Evolutionary conservation across 345 rosid genomes (phyloP).

Genomic region (Schrenkiella parvula): DNA sequence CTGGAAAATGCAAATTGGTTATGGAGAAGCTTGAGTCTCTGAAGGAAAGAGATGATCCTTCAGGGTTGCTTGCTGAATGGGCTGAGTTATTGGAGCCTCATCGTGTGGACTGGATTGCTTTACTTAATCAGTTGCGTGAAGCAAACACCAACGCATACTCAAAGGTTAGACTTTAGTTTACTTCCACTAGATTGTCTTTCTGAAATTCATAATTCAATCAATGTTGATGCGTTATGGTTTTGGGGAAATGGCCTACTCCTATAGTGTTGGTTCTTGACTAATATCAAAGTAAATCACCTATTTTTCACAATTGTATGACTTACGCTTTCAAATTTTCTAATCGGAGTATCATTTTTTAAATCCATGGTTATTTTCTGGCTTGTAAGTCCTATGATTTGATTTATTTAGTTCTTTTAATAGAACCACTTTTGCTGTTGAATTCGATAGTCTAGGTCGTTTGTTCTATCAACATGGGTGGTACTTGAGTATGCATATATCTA

Average conservation of each 20-base stretch:
- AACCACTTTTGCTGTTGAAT: background rate
- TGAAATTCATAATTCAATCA: background rate
- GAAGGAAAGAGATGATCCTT: slow-evolving; percentile 66
- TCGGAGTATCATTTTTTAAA: background rate
- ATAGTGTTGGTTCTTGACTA: background rate
- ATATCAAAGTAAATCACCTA: background rate
- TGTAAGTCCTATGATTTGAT: background rate
- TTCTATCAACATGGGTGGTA: background rate
- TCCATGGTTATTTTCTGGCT: background rate
- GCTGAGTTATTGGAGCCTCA: slow-evolving; percentile 66
- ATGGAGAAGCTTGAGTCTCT: slow-evolving; percentile 65
- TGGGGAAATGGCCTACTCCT: background rate
- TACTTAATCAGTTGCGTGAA: slow-evolving; percentile 63
- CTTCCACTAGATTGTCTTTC: background rate
- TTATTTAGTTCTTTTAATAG: background rate
- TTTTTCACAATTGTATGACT: background rate
- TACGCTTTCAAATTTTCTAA: background rate
- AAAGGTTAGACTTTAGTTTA: slow-evolving; percentile 48
- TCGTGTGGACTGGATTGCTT: slow-evolving; percentile 77
- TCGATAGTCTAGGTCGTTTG: background rate
- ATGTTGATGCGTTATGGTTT: background rate
- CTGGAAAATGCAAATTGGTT: slow-evolving; percentile 67
- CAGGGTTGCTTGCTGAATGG: slow-evolving; percentile 65
- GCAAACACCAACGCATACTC: slow-evolving; percentile 39
- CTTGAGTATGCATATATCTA: slow-evolving; percentile 15